Base-by-base conservation (phyloP, 163 green algal species). In the Prototheca wickerhamii region DNA sequence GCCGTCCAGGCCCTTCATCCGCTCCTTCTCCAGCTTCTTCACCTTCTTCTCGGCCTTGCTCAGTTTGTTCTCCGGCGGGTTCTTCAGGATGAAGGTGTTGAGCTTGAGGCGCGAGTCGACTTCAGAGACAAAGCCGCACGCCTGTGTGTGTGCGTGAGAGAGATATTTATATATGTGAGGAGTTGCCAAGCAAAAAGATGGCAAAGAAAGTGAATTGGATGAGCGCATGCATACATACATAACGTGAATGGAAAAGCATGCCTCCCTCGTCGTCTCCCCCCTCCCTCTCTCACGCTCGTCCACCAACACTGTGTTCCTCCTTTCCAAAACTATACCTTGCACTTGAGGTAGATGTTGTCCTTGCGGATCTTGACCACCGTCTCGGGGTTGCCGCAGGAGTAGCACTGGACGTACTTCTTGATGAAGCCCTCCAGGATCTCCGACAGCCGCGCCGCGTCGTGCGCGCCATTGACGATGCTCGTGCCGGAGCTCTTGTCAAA, bases 21-120 rank as follows among this genome's bases (percentile, higher is more conserved):
- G 77, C 76, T 95, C 90, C 70, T 91, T 86, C 80, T 95, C 87
- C 29, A 82, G 75, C 75, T 95, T 95, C 70, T 91, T 90, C 42
- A 93, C 78, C 78, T 93, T 92, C 61, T 90, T 91, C 78, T 96
- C 87, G 33, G 87, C 85, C 80, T 97, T 96, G 73, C 72, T 87
- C 30, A 94, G 65, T 75, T 95, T 96, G 65, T 90, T 84, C 64
- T 95, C 87, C 15, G 93, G 93, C 2, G 93, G 93, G 81, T 99
- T 98, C 65, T 98, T 98, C 60, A 98, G 73, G 74, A 99, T 98
- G 84, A 93, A 99, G 3, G 86, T 96, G 75, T 92, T 96, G 23
- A 99, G 80, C 75, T 94, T 95, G 76, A 97, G 87, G 25, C 90
- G 84, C 70, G 90, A 85, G 72, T 98, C 92, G 7, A 98, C 89